These are phyloP conservation scores for Podaxis sp. DNA, from an alignment of 768 basidiomycete species.

Conservation along the genomic window DNA sequence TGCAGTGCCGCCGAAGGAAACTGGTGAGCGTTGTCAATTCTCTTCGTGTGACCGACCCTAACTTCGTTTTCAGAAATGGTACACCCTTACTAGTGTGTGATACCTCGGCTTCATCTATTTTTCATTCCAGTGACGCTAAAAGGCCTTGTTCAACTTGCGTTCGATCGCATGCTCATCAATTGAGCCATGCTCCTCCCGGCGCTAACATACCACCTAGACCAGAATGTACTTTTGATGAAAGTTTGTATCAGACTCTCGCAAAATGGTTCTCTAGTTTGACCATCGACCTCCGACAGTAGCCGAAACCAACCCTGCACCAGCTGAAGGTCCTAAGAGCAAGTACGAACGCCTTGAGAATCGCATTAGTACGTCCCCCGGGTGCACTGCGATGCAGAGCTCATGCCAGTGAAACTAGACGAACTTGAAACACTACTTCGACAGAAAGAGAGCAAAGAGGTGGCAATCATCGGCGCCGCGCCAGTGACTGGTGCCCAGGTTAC, in stretches of 20 bases:
- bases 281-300: constrained; percentile 33
- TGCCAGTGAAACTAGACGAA: constrained; percentile 45
- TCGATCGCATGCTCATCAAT: constrained; percentile 70
- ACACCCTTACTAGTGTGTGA: constrained; percentile 11
- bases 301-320: constrained; percentile 32
- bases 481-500: not conserved
- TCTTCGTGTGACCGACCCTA: constrained; percentile 9
- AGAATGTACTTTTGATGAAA: constrained; percentile 78
- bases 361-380: constrained; percentile 51
- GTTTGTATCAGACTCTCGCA: constrained; percentile 17
- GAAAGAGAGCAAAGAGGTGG: constrained; percentile 37
- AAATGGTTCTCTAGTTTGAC: not conserved
- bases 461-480: not conserved
- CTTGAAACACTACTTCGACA: constrained; percentile 66
- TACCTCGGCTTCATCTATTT: constrained; percentile 4
- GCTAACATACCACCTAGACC: constrained; percentile 52
- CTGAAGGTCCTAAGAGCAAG: constrained; percentile 57
- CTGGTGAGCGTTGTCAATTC: constrained; percentile 45
- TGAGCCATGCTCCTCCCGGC: constrained; percentile 61
- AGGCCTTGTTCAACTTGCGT: constrained; percentile 77
- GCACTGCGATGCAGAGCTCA: not conserved
- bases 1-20: constrained; percentile 72
- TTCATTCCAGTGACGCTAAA: constrained; percentile 60
- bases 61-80: constrained; percentile 58
- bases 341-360: constrained; percentile 67